phyloP scores from a whole-genome alignment of 2,329 filamentous ascomycete genomes.

The Fusarium temperatum region DNA sequence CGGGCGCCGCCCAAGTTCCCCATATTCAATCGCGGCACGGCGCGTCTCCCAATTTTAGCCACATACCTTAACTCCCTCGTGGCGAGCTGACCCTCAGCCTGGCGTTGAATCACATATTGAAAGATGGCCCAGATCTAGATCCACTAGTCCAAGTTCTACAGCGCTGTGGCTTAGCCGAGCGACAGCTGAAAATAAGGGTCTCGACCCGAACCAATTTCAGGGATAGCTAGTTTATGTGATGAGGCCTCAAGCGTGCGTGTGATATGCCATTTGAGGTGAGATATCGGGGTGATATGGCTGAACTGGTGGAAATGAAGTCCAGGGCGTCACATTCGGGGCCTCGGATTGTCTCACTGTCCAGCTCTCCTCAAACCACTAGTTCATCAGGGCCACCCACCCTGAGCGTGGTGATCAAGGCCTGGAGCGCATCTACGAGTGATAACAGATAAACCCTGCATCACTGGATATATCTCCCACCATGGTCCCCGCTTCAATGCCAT shows the following conservation, averaged over 20 bases:
- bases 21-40: not conserved
- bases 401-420: rapidly evolving
- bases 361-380: not conserved
- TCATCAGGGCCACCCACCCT: not conserved
- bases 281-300: not conserved
- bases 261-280: too few species aligned
- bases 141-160: not conserved
- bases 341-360: not conserved
- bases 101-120: not conserved
- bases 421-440: not conserved
- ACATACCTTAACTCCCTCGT: not conserved
- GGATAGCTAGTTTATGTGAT: not conserved
- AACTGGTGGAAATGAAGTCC: not conserved
- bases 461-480: not conserved
- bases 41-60: not conserved
- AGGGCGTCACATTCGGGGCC: not conserved
- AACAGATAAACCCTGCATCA: not conserved
- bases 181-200: not conserved
- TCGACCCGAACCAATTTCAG: not conserved
- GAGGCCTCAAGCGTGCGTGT: not conserved
- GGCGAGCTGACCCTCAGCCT: not conserved
- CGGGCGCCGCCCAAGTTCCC: not conserved
- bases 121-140: not conserved
- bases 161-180: not conserved
- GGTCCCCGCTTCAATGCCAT: not conserved